phyloP scores from a whole-genome alignment of 768 basidiomycete species.

The Exsudoporus frostii region DNA sequence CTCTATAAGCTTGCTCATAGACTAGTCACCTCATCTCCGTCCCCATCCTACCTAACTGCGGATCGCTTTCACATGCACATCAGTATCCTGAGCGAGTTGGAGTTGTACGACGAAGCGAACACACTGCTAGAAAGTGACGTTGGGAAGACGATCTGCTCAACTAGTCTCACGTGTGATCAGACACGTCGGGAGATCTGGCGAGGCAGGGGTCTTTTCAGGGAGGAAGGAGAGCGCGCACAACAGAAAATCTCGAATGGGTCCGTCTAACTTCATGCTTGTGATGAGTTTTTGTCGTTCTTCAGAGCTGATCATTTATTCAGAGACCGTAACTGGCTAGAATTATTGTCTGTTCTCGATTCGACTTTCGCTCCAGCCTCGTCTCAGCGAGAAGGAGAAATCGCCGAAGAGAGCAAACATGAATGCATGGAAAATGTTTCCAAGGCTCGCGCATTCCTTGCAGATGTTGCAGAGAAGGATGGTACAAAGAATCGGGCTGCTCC shows the following conservation, averaged over 20 bases:
- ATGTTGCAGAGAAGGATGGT: slow-evolving; percentile 64
- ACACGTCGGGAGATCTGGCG: slow-evolving; percentile 70
- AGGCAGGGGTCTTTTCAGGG: slow-evolving; percentile 49
- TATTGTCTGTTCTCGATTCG: slow-evolving; percentile 69
- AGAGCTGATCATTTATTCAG: slow-evolving; percentile 36
- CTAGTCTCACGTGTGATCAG: slow-evolving; percentile 73
- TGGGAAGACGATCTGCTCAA: slow-evolving; percentile 63
- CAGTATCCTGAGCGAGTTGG: slow-evolving; percentile 64
- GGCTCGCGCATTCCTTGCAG: slow-evolving; percentile 49
- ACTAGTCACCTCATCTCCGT: slow-evolving; percentile 59
- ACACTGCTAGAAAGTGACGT: slow-evolving; percentile 65
- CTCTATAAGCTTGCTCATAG: slow-evolving; percentile 78
- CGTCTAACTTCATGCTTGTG: slow-evolving; percentile 19
- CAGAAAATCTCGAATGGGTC: slow-evolving; percentile 59
- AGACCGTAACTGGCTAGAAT: slow-evolving; percentile 86
- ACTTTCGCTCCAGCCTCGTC: slow-evolving; percentile 46
- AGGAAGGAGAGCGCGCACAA: slow-evolving; percentile 63
- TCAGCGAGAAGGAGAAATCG: slow-evolving; percentile 21
- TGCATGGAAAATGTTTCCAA: slow-evolving; percentile 39
- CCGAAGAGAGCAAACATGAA: slow-evolving; percentile 37
- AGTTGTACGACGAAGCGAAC: slow-evolving; percentile 66
- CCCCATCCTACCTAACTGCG: slow-evolving; percentile 59
- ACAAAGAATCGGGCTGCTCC: slow-evolving; percentile 68
- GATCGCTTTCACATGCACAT: slow-evolving; percentile 81
- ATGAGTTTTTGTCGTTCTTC: slow-evolving; percentile 7